phyloP scores from a whole-genome alignment of 768 basidiomycete species.

The Kwoniella bestiolae region DNA sequence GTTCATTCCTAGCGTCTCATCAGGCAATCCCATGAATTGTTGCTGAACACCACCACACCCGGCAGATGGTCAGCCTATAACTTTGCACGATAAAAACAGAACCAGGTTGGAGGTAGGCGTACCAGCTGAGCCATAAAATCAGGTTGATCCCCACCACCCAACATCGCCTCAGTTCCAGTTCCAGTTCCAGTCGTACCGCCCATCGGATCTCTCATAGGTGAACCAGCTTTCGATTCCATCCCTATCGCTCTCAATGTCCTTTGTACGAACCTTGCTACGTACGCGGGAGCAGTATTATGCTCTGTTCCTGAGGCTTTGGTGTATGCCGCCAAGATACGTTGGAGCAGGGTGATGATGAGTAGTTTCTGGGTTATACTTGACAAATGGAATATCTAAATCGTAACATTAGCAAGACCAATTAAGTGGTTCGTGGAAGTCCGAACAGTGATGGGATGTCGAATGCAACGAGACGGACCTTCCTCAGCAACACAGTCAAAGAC shows the following conservation, averaged over 20 bases:
- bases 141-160: constrained; percentile 20
- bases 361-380: constrained; percentile 27
- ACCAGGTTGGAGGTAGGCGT: background rate
- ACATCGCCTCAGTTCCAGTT: background rate
- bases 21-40: constrained; percentile 30
- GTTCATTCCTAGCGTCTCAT: constrained; percentile 16
- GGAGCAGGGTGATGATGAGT: constrained; percentile 32
- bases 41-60: constrained; percentile 1
- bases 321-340: constrained; percentile 26
- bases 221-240: constrained; percentile 29
- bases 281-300: constrained; percentile 29
- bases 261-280: constrained; percentile 34
- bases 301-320: constrained; percentile 17
- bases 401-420: too few relatives aligned
- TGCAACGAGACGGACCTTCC: constrained; percentile 20
- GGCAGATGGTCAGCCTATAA: background rate
- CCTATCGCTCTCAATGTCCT: constrained; percentile 32
- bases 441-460: background rate
- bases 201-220: constrained; percentile 15
- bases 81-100: too few relatives aligned
- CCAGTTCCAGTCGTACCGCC: background rate
- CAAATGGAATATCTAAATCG: constrained; percentile 35
- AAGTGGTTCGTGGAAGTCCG: too few relatives aligned
- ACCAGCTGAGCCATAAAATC: constrained; percentile 34
- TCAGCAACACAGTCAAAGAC: constrained; percentile 26